phyloP scores from a whole-genome alignment of 176 grass and related monocot species.

The Hsuehochloa calcarea region DNA sequence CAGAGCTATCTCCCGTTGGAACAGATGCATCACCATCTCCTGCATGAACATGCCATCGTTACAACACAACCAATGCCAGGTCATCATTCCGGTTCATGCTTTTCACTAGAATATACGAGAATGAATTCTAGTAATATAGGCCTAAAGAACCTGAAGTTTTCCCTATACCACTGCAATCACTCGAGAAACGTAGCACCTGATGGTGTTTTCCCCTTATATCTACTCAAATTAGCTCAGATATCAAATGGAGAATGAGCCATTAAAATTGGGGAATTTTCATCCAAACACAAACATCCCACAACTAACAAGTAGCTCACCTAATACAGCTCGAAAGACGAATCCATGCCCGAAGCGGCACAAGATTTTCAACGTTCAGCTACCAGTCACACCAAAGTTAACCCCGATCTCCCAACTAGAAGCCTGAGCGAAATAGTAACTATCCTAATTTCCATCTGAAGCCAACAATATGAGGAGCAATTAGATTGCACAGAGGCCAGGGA shows the following conservation, averaged over 20 bases:
- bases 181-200: not conserved
- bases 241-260: not conserved
- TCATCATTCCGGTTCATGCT: not conserved
- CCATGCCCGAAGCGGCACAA: not conserved
- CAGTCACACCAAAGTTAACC: not conserved
- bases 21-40: conserved; percentile 53
- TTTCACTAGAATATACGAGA: not conserved
- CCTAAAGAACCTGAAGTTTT: not conserved
- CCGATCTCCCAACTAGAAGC: not conserved
- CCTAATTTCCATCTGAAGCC: not conserved
- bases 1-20: conserved; percentile 50
- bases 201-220: not conserved
- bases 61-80: not conserved
- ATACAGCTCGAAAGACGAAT: not conserved
- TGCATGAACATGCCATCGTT: conserved; percentile 30
- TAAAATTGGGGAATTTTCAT: not conserved
- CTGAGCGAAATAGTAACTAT: not conserved
- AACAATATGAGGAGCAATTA: not conserved
- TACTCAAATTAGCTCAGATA: not conserved
- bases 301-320: not conserved
- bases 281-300: not conserved
- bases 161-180: not conserved
- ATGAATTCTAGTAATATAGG: not conserved
- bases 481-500: not conserved
- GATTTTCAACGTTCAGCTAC: not conserved